Evolutionary conservation across 495 filamentous ascomycete species (phyloP), one percentile per base, ranked within the genome.

Genomic region (Podospora fimiseda): DNA sequence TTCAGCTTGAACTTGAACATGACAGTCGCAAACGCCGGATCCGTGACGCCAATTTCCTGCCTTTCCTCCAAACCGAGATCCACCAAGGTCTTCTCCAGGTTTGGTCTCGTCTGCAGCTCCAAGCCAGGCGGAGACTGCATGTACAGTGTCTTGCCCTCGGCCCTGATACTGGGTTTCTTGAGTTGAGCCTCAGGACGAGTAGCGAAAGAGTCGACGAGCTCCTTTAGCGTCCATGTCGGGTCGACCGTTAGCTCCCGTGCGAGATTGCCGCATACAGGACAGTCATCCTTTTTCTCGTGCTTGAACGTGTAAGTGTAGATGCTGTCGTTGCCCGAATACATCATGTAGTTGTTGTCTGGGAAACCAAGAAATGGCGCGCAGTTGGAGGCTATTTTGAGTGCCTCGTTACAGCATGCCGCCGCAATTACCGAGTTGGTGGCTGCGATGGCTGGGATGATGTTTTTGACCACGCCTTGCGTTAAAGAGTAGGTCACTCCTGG

Each of bases 381-480:
- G 41, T 74, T 79, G 37, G 90, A 94, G 21, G 84, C 84, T 57
- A 99, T 89, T 72, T 99, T 99, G 70, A 96, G 78, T 9, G 91
- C 92, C 70, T 99, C 94, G 44, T 95, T 97, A 61, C 93, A 97
- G 62, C 91, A 96, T 37, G 84, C 83, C 2, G 91, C 94, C 2
- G 94, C 94, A 56, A 99, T 88, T 47, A 97, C 91, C 16, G 92
- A 91, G 68, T 99, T 99, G 4, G 94, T 99, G 1, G 89, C 92
- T 38, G 94, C 94, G 62, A 99, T 99, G 9, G 94, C 94, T 1
- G 94, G 94, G 55, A 99, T 99, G 68, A 99, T 99, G 64, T 99
- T 97, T 70, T 99, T 99, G 58, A 99, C 90, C 0, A 97, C 93
- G 27, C 94, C 94, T 63, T 99, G 94, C 0, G 94, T 95, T 67